Base-by-base conservation (phyloP, 371 early-diverging fungal genomes). In the Syncephalis fuscata region DNA sequence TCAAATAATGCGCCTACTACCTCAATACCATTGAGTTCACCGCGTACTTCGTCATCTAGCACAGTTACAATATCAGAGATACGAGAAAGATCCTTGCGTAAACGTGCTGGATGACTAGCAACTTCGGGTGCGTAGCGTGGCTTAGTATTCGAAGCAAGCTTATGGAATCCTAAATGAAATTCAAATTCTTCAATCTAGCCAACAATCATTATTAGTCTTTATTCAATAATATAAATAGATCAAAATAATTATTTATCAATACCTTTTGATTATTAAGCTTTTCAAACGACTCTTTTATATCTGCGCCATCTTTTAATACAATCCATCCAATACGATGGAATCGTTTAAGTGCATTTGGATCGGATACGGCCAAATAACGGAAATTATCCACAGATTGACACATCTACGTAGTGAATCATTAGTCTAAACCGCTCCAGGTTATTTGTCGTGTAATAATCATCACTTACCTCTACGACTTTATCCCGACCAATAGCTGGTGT, bases 261-360 rank as follows among this genome's bases (percentile, higher is more conserved):
- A 54, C 14, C 55, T 54, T 52, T 58, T 58, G 7, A 45, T 53
- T 61, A 26, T 83, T 73, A 49, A 90, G 59, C 24, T 59, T 59
- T 17, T 74, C 70, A 56, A 80, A 62, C 14, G 82, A 84, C 43
- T 65, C 66, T 22, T 80, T 73, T 56, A 89, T 68, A 56, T 91
- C 80, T 2, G 84, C 81, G 16, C 82, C 90, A 32, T 78, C 67
- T 48, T 79, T 72, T 47, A 92, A 92, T 17, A 80, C 75, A 54
- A 90, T 76, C 96, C 96, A 95, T 7, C 92, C 96, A 48, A 88
- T 69, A 17, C 96, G 79, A 61, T 83, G 78, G 58, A 82, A 82
- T 52, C 83, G 79, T 57, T 83, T 82, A 56, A 67, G 71, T 3
- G 84, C 76, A 26, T 78, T 78, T 11, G 96, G 94, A 50, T 92